These are phyloP conservation scores for Psophocarpus tetragonolobus DNA, from an alignment of 306 rosid species.

Conservation along the genomic window DNA sequence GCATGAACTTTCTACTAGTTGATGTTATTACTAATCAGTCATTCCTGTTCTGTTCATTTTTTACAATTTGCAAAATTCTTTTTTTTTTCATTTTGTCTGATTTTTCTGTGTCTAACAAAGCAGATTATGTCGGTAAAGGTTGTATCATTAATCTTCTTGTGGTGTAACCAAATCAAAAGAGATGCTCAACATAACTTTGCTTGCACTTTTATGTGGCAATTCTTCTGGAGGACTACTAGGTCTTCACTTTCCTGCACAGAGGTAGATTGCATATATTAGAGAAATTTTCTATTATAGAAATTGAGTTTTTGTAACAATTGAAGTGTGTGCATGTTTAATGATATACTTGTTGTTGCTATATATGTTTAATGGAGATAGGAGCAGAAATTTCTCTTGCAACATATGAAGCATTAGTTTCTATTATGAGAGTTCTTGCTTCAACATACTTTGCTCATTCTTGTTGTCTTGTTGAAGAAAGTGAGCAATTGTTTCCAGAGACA, in stretches of 20 bases:
- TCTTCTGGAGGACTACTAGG: conserved; percentile 67
- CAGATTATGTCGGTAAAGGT: conserved; percentile 78
- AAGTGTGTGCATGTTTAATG: conserved; percentile 25
- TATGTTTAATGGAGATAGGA: conserved; percentile 53
- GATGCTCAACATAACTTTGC: conserved; percentile 46
- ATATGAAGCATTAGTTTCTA: conserved; percentile 74
- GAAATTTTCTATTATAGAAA: conserved; percentile 24
- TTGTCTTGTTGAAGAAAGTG: conserved; percentile 42
- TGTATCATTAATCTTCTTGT: conserved; percentile 60
- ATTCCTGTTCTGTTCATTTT: conserved; percentile 7
- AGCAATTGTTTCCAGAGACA: conserved; percentile 34
- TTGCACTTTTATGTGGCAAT: conserved; percentile 67
- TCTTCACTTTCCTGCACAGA: conserved; percentile 62
- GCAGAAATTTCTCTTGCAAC: conserved; percentile 89
- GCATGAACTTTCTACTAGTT: conserved; percentile 14
- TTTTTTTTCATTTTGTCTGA: conserved; percentile 31
- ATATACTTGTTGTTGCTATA: conserved; percentile 35
- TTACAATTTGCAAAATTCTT: conserved; percentile 2
- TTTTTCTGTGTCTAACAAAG: conserved; percentile 33
- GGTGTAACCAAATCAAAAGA: conserved; percentile 56
- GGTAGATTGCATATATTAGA: conserved; percentile 49
- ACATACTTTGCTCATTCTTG: conserved; percentile 49
- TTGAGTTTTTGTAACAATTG: conserved; percentile 21
- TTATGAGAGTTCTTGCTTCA: conserved; percentile 59
- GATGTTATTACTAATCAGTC: not conserved